phyloP scores from a whole-genome alignment of 148 eudicot species.

The Diospyros lotus region DNA sequence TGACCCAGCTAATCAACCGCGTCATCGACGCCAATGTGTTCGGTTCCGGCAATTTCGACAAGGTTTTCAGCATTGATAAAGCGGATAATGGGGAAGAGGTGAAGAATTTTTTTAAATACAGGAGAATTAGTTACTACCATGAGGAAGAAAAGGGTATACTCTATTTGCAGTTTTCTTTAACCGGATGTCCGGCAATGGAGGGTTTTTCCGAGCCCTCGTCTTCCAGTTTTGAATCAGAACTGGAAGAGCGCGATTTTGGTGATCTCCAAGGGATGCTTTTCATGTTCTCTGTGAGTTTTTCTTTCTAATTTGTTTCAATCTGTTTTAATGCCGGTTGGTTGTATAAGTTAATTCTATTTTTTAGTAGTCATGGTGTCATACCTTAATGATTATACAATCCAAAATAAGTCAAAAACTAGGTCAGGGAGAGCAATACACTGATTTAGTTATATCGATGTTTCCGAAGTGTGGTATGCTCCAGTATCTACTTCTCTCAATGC shows the following conservation, averaged over 20 bases:
- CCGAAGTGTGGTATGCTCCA: no score
- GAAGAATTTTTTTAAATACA: slow-evolving; percentile 33
- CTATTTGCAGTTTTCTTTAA: slow-evolving; percentile 51
- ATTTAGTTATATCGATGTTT: not conserved
- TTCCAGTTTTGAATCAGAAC: slow-evolving; percentile 31
- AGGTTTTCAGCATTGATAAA: slow-evolving; percentile 15
- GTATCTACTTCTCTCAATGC: no score
- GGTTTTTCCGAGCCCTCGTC: slow-evolving; percentile 8
- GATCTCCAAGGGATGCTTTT: slow-evolving; percentile 88
- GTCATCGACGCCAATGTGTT: slow-evolving; percentile 62
- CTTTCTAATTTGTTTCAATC: not conserved
- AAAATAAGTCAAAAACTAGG: not conserved
- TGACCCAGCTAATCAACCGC: slow-evolving; percentile 62
- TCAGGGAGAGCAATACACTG: not conserved
- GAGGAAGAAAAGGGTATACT: slow-evolving; percentile 56
- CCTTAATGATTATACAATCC: no score
- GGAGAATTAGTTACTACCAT: slow-evolving; percentile 50
- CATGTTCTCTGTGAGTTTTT: slow-evolving; percentile 77
- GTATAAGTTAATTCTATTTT: not conserved
- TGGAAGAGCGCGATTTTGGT: slow-evolving; percentile 56
- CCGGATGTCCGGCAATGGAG: slow-evolving; percentile 36
- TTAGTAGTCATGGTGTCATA: not conserved
- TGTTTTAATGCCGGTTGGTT: not conserved
- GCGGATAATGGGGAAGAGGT: slow-evolving; percentile 25
- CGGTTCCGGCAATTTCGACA: slow-evolving; percentile 51